Percentiles rank a stretch among this genome's conserved stretches.
Conservation (phyloP, 768 basidiomycete genomes). For the Rhizopogon sp. region DNA sequence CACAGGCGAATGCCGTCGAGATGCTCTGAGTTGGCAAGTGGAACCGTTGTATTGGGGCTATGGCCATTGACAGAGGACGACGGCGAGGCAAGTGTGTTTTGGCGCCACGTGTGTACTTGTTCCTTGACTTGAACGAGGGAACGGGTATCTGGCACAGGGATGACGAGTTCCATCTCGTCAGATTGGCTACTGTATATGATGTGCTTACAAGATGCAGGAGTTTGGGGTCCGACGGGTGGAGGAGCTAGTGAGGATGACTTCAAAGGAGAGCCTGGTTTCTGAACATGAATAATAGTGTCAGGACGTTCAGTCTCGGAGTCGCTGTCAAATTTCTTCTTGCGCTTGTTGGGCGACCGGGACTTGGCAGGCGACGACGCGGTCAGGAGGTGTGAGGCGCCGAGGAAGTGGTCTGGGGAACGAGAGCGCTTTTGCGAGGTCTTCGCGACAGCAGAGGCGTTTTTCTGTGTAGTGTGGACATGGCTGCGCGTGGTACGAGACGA, state of each 20-base stretch:
- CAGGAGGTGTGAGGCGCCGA: background rate
- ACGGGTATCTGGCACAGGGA: slow-evolving; percentile 20
- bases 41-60: slow-evolving; percentile 1
- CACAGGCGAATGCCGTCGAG: slow-evolving; percentile 5
- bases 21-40: slow-evolving; percentile 1
- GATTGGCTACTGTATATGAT: slow-evolving; percentile 63
- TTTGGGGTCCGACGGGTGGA: slow-evolving; percentile 11
- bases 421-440: slow-evolving; percentile 17
- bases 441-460: slow-evolving; percentile 1
- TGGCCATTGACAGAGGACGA: slow-evolving; percentile 5
- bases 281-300: slow-evolving; percentile 7
- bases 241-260: slow-evolving; percentile 28
- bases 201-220: slow-evolving; percentile 19
- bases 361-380: slow-evolving; percentile 7
- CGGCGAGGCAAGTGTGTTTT: slow-evolving; percentile 20
- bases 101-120: slow-evolving; percentile 41
- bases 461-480: slow-evolving; percentile 4
- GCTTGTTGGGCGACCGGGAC: slow-evolving; percentile 16
- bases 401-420: slow-evolving; percentile 17
- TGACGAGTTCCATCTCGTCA: slow-evolving; percentile 53
- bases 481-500: slow-evolving; percentile 5
- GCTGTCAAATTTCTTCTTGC: slow-evolving; percentile 12
- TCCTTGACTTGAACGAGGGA: slow-evolving; percentile 29
- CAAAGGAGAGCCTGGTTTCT: slow-evolving; percentile 22
- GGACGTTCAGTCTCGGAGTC: slow-evolving; percentile 5